Percentiles rank a stretch among this genome's conserved stretches.
Conservation (phyloP, 2,329 filamentous ascomycete genomes). For the Aspergillus intermedius region DNA sequence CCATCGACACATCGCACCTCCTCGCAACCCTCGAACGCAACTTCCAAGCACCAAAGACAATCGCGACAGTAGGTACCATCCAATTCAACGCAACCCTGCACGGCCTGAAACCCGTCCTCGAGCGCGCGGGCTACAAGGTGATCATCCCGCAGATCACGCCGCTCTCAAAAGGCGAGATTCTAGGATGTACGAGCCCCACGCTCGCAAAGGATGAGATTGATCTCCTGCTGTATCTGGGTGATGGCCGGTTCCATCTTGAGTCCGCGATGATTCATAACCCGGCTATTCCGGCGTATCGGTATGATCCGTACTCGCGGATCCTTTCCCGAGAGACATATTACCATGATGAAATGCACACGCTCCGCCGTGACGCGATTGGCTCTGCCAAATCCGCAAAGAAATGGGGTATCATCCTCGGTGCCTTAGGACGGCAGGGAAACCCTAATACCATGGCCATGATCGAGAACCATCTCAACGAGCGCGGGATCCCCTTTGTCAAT, state of each 20-base stretch:
- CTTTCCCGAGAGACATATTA: constrained; percentile 88
- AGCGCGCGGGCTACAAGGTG: constrained; percentile 76
- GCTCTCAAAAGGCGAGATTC: constrained; percentile 86
- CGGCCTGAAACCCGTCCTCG: constrained; percentile 68
- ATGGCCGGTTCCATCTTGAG: constrained; percentile 92
- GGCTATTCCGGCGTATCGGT: constrained; percentile 79
- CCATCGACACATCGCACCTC: constrained; percentile 84
- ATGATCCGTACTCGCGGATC: constrained; percentile 90
- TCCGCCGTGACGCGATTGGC: constrained; percentile 70
- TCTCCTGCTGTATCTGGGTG: constrained; percentile 79
- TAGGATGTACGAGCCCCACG: constrained; percentile 90
- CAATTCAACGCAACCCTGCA: constrained; percentile 98
- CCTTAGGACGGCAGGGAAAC: constrained; percentile 89
- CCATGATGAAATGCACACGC: constrained; percentile 79
- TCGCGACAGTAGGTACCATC: constrained; percentile 93
- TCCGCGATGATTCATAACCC: constrained; percentile 99
- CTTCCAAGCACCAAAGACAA: constrained; percentile 74
- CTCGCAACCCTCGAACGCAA: constrained; percentile 82
- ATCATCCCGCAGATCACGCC: constrained; percentile 89
- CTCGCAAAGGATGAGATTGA: constrained; percentile 60
- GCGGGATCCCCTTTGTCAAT: constrained; percentile 75
- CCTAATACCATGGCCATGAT: constrained; percentile 85
- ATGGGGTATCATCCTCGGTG: constrained; percentile 93
- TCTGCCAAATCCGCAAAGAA: constrained; percentile 71
- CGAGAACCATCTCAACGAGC: constrained; percentile 64